A percentile compares a stretch with the other conserved stretches of the same genome.
phyloP scores from a whole-genome alignment of 345 rosid species.

The Boechera stricta region DNA sequence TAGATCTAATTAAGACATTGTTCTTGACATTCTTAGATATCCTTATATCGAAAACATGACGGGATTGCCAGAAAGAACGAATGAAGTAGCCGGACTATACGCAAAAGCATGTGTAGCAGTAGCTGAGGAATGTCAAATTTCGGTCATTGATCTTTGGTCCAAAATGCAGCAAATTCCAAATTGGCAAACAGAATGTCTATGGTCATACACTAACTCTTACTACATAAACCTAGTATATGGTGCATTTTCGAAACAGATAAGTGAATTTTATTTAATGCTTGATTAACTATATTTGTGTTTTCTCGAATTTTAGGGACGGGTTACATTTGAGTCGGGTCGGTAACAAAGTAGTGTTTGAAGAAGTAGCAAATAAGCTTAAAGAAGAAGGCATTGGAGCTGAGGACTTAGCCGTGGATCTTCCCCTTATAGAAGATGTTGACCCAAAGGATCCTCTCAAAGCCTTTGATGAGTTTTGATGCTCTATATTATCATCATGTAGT shows the following conservation, averaged over 20 bases:
- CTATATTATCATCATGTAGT: conserved; percentile 8
- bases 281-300: neutral
- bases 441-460: conserved; percentile 65
- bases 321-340: conserved; percentile 69
- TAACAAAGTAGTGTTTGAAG: conserved; percentile 73
- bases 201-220: conserved; percentile 31
- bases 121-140: conserved; percentile 61
- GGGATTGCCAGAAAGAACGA: conserved; percentile 84
- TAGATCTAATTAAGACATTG: neutral
- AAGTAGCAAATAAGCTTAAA: conserved; percentile 62
- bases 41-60: conserved; percentile 69
- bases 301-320: conserved; percentile 64
- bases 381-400: conserved; percentile 61
- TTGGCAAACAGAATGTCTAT: conserved; percentile 66
- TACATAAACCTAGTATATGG: neutral
- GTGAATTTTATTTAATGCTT: neutral
- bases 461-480: conserved; percentile 48
- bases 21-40: conserved; percentile 48
- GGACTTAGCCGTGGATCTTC: conserved; percentile 64
- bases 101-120: conserved; percentile 66
- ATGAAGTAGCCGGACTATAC: conserved; percentile 79
- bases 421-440: conserved; percentile 63
- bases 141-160: conserved; percentile 74
- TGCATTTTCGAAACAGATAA: neutral
- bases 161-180: conserved; percentile 71